phyloP scores from a whole-genome alignment of 1,284 basidiomycete species.

The Ceratobasidium sp. region DNA sequence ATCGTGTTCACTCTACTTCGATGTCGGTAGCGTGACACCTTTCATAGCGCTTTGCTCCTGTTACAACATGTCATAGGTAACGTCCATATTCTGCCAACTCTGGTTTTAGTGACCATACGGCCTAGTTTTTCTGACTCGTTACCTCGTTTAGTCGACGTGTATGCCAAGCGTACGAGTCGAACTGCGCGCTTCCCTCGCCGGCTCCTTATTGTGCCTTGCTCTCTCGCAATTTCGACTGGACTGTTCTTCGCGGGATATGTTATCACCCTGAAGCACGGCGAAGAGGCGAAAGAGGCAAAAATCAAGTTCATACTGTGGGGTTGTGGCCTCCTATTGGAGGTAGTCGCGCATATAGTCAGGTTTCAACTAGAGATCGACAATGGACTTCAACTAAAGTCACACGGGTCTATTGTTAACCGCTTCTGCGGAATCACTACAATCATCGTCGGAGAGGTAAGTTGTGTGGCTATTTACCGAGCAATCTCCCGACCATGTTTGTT shows the following conservation, averaged over 20 bases:
- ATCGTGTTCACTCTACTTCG: not conserved
- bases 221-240: not conserved
- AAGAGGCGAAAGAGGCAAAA: constrained; percentile 12
- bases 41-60: constrained; percentile 4
- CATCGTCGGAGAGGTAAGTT: constrained; percentile 38
- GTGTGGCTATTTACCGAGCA: not conserved
- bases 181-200: not conserved
- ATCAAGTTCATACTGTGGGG: constrained; percentile 30
- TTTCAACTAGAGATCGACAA: constrained; percentile 36
- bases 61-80: constrained; percentile 19
- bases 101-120: not conserved
- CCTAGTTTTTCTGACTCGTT: not conserved
- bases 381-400: constrained; percentile 33
- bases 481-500: not conserved
- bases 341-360: constrained; percentile 28
- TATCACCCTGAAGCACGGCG: constrained; percentile 13
- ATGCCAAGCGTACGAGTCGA: not conserved
- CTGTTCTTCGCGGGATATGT: constrained; percentile 18
- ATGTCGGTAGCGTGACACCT: not conserved
- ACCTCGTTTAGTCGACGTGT: constrained; percentile 3
- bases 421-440: constrained; percentile 26
- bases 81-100: not conserved
- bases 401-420: constrained; percentile 27
- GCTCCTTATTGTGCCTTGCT: constrained; percentile 9
- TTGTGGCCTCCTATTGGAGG: constrained; percentile 18